Percentiles rank a stretch among this genome's conserved stretches.
These are phyloP conservation scores for Aspergillus aculeatus DNA, from an alignment of 2,329 filamentous ascomycete genomes.

Conservation along the genomic window DNA sequence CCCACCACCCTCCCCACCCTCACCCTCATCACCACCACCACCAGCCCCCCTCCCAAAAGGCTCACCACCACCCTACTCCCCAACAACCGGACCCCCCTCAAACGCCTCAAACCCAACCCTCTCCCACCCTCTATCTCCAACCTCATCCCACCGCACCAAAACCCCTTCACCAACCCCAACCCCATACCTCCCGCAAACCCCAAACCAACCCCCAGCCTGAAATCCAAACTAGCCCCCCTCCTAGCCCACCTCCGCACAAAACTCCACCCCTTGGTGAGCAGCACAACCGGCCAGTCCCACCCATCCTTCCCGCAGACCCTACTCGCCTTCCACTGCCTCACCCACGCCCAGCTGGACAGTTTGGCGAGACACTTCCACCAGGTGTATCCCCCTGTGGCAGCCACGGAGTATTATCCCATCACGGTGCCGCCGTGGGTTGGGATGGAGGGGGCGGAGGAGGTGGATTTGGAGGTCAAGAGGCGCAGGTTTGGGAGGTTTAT, in stretches of 20 bases:
- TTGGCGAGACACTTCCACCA: slow-evolving; percentile 46
- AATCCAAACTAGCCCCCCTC: neutral
- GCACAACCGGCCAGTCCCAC: slow-evolving; percentile 36
- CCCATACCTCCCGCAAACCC: neutral
- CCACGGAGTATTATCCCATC: slow-evolving; percentile 37
- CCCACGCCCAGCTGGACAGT: slow-evolving; percentile 40
- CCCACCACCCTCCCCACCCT: neutral
- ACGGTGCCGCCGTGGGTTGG: slow-evolving; percentile 33
- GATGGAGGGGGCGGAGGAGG: slow-evolving; percentile 13
- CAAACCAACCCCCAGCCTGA: slow-evolving; percentile 8
- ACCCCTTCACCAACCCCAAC: neutral
- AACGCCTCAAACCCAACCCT: slow-evolving; percentile 34
- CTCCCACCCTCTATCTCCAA: slow-evolving; percentile 16
- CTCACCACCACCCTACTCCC: slow-evolving; percentile 5
- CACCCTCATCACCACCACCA: slow-evolving; percentile 2
- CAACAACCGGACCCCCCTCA: slow-evolving; percentile 28
- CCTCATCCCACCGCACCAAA: slow-evolving; percentile 37
- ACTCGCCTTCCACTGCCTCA: slow-evolving; percentile 44
- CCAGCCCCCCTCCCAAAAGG: neutral
- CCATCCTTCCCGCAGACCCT: slow-evolving; percentile 40
- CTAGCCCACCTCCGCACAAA: slow-evolving; percentile 30
- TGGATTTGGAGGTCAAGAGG: slow-evolving; percentile 40
- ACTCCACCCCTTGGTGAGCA: slow-evolving; percentile 39
- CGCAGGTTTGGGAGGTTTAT: slow-evolving; percentile 46
- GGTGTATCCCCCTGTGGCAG: slow-evolving; percentile 33